phyloP scores from a whole-genome alignment of 768 basidiomycete species.

The Fistulinella prunicolor region DNA sequence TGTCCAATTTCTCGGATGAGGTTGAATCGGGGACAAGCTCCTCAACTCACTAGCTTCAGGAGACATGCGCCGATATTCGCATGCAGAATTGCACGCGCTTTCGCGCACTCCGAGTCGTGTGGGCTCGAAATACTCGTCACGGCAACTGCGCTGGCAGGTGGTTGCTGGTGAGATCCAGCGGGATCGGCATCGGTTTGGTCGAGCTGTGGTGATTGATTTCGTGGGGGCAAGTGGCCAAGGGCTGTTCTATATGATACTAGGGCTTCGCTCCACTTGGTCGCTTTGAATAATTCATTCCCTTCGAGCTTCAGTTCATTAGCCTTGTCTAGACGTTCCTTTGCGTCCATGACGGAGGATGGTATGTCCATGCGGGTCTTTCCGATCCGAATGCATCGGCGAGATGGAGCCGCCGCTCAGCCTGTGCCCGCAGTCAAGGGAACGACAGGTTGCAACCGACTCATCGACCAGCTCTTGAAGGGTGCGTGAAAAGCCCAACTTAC shows the following conservation, averaged over 20 bases:
- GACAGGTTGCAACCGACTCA: too few species aligned
- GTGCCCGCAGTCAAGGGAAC: too few species aligned
- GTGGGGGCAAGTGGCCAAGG: constrained; percentile 62
- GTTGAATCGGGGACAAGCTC: not conserved
- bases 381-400: too few species aligned
- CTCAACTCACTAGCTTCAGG: constrained; percentile 63
- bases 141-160: constrained; percentile 3
- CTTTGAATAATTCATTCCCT: constrained; percentile 74
- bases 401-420: too few species aligned
- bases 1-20: constrained; percentile 27
- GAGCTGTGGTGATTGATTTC: constrained; percentile 24
- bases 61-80: constrained; percentile 90
- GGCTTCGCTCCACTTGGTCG: constrained; percentile 65
- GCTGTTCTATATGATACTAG: constrained; percentile 67
- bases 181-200: constrained; percentile 19
- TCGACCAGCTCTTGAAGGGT: too few species aligned
- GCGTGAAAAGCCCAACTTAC: too few species aligned
- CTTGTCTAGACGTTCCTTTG: constrained; percentile 43
- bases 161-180: constrained; percentile 14
- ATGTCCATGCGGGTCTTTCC: not conserved
- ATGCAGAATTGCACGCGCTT: constrained; percentile 68
- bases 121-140: constrained; percentile 25
- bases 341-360: constrained; percentile 3
- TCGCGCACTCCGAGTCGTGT: constrained; percentile 47
- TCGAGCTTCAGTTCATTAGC: constrained; percentile 67